A percentile compares a stretch with the other conserved stretches of the same genome.
Evolutionary conservation across 1,284 basidiomycete species (phyloP).

Genomic region (Cutaneotrichosporon cavernicola): DNA sequence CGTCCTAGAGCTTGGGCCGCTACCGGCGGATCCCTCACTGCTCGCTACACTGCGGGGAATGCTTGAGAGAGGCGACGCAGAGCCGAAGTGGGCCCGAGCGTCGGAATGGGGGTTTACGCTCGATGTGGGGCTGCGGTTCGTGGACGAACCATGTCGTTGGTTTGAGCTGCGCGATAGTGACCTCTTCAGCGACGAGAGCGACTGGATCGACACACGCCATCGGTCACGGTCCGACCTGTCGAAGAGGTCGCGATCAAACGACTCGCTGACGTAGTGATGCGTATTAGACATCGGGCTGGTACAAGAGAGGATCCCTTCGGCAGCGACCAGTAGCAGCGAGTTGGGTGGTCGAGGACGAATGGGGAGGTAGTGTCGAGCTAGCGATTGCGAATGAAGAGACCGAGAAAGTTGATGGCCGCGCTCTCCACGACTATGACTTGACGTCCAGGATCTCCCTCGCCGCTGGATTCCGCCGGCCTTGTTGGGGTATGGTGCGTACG

Average conservation of each 20-base stretch:
- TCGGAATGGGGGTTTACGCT: conserved; percentile 58
- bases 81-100: conserved; percentile 58
- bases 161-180: conserved; percentile 3
- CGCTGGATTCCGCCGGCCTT: background rate
- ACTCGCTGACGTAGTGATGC: background rate
- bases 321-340: background rate
- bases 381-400: background rate
- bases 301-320: background rate
- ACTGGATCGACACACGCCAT: background rate
- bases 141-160: background rate
- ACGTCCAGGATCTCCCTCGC: background rate
- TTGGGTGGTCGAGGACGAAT: background rate
- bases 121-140: background rate
- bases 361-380: background rate
- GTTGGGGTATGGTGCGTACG: background rate
- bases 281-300: background rate
- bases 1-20: conserved; percentile 2
- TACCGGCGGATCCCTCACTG: background rate
- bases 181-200: background rate
- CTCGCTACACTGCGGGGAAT: background rate
- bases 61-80: background rate
- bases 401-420: background rate
- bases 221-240: conserved; percentile 5
- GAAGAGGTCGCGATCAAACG: conserved; percentile 3
- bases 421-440: background rate